Evolutionary conservation across 169 alveolate species (phyloP).

Genomic region (Plasmodium billcollinsi): DNA sequence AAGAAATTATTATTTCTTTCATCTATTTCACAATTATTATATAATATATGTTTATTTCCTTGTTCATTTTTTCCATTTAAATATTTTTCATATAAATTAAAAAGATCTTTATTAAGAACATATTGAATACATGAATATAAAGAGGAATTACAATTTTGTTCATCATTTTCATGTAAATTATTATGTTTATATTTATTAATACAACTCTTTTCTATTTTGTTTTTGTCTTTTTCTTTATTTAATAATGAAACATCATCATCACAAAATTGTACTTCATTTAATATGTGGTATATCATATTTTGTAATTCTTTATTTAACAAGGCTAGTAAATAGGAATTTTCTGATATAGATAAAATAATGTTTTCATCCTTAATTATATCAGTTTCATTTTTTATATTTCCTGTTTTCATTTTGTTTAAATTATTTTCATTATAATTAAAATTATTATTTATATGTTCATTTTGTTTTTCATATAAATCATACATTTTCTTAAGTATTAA

Average conservation of each 20-base stretch:
- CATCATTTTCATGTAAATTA: not conserved
- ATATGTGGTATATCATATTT: not conserved
- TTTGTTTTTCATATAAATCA: constrained; percentile 3
- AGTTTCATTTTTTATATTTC: not conserved
- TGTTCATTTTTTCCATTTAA: not conserved
- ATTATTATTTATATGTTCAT: not conserved
- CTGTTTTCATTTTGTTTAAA: not conserved
- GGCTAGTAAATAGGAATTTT: not conserved
- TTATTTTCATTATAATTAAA: not conserved
- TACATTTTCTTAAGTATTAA: not conserved
- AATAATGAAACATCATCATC: not conserved
- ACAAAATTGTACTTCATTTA: not conserved
- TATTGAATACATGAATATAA: not conserved
- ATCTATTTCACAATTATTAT: not conserved
- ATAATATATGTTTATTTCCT: not conserved
- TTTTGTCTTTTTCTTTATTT: constrained; percentile 1
- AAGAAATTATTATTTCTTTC: not conserved
- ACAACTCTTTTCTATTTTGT: not conserved
- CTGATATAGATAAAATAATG: not conserved
- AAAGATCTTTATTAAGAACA: not conserved
- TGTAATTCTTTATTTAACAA: constrained; percentile 18
- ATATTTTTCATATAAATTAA: constrained; percentile 3
- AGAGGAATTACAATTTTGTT: not conserved
- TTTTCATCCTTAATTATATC: not conserved
- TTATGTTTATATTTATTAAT: not conserved